Evolutionary conservation across 345 rosid species (phyloP), one percentile per base, ranked within the genome.

Genomic region (Gynandropsis gynandra): DNA sequence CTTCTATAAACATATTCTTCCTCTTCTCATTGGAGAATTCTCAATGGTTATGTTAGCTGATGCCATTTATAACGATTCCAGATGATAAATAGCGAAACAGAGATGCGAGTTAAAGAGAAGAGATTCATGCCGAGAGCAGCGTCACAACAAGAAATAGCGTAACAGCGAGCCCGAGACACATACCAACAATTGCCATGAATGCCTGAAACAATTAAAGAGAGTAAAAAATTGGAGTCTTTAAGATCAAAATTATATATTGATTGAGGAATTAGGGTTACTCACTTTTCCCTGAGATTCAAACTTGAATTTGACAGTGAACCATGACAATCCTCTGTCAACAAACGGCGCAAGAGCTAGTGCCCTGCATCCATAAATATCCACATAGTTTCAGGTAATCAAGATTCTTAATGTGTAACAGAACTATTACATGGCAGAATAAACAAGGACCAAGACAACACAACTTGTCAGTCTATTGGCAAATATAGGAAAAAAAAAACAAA

Each of bases 321-420:
- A 83, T 11, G 88, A 75, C 73, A 86, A 68, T 62, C 94, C 94
- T 65, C 69, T 64, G 68, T 83, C 90, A 0, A 83, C 97, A 21
- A 86, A 67, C 31, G 95, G 97, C 17, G 97, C 94, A 59, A 86
- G 86, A 19, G 97, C 95, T 16, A 89, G 82, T 50, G 95, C 94
- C 73, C 97, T 86, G 82, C 71, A 69, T 44, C 12, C 59, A 58
- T 29, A 42, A n/a, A n/a, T n/a, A n/a, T n/a, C n/a, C n/a, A n/a
- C n/a, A n/a, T n/a, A n/a, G n/a, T n/a, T n/a, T n/a, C n/a, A n/a
- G n/a, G n/a, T n/a, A n/a, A n/a, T n/a, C n/a, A 64, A 64, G 47
- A 56, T 27, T 33, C 32, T 42, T 32, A 48, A 32, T 16, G 3
- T 1, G 32, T 31, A 42, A 32, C 18, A 42, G n/a, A n/a, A 16